A percentile compares a stretch with the other conserved stretches of the same genome.
phyloP scores from a whole-genome alignment of 805 yeast genomes.

The Maudiozyma saulgeensis region DNA sequence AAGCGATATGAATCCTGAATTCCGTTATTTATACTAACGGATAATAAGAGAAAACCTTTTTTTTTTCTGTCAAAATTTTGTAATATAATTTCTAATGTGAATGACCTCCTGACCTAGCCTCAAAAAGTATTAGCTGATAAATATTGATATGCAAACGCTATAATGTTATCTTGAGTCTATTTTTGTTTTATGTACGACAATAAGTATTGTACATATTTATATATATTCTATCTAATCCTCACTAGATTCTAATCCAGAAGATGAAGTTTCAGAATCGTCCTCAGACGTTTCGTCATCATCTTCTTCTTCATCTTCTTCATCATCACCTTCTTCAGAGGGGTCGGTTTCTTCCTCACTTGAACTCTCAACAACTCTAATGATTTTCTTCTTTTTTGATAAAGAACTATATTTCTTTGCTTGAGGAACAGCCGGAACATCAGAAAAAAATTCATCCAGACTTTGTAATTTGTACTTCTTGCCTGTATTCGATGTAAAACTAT shows the following conservation, averaged over 20 bases:
- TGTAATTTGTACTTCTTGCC: conserved; percentile 49
- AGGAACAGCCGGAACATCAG: conserved; percentile 31
- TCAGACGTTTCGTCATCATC: conserved; percentile 22
- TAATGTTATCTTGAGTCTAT: not conserved
- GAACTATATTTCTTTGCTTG: conserved; percentile 1
- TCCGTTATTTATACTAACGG: conserved; percentile 36
- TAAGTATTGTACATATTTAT: not conserved
- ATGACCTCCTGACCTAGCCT: too few species aligned
- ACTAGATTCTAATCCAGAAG: not conserved
- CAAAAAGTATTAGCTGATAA: too few species aligned
- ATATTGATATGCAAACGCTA: too few species aligned
- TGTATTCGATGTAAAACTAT: conserved; percentile 12
- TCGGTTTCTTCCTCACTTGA: conserved; percentile 25
- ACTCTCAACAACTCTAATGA: conserved; percentile 21
- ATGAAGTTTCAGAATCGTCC: not conserved
- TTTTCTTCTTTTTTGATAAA: conserved; percentile 5
- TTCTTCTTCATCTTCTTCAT: conserved; percentile 12
- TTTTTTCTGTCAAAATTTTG: too few species aligned
- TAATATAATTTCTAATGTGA: not conserved
- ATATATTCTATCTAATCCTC: not conserved
- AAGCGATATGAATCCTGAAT: conserved; percentile 36
- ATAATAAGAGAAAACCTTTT: not conserved
- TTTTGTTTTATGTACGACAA: not conserved
- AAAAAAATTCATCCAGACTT: conserved; percentile 81
- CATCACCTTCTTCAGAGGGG: not conserved